phyloP scores from a whole-genome alignment of 2,329 filamentous ascomycete genomes.

The Phialophora verrucosa region DNA sequence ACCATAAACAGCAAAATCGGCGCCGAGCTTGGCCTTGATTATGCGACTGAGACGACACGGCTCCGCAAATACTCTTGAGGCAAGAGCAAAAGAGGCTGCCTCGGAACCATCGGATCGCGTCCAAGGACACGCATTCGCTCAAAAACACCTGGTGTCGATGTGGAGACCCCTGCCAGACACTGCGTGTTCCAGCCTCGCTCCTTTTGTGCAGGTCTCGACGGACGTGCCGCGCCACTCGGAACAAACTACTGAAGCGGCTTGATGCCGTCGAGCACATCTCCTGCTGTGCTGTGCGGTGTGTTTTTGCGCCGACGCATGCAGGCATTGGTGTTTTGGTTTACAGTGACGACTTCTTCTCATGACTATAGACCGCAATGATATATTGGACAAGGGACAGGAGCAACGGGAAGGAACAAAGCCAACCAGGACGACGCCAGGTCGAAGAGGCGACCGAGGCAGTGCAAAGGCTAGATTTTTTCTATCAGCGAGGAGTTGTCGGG shows the following conservation, averaged over 20 bases:
- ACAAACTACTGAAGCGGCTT: neutral
- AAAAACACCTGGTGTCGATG: neutral
- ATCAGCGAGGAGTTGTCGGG: neutral
- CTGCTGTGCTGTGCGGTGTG: neutral
- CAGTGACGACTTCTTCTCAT: neutral
- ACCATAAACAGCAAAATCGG: conserved; percentile 16
- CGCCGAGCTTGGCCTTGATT: conserved; percentile 18
- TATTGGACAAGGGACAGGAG: neutral
- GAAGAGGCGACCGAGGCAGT: neutral
- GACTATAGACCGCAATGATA: neutral
- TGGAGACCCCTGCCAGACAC: neutral
- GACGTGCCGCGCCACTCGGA: neutral
- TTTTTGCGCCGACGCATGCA: neutral
- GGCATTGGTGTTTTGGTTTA: neutral
- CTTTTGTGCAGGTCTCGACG: neutral
- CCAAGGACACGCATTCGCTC: neutral
- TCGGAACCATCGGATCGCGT: neutral
- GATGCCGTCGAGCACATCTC: neutral
- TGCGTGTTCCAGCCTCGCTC: neutral
- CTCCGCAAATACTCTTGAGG: neutral
- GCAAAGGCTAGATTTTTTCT: neutral
- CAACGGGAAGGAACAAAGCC: neutral
- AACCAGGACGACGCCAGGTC: neutral
- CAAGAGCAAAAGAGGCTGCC: neutral
- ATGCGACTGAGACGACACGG: neutral